Evolutionary conservation across 2,329 filamentous ascomycete genomes (phyloP), one percentile per base, ranked within the genome.

Genomic region (Cladosporium sp.): DNA sequence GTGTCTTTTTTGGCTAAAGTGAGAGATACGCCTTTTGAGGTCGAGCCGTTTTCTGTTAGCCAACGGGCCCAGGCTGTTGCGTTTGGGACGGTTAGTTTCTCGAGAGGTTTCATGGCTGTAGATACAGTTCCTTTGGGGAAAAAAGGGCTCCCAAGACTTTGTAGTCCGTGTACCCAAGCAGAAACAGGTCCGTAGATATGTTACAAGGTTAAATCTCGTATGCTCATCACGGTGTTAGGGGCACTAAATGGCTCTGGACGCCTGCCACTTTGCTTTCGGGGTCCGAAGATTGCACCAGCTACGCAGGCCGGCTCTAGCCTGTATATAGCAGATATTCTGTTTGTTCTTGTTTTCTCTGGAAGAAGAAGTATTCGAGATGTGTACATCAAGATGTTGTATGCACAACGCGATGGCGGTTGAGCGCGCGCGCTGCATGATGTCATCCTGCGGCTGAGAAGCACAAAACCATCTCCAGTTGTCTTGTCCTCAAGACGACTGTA

Each of bases 1-100:
- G 65, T 66, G 51, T 61, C 68, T 59, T 71, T 72, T 28, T 71
- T 73, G 10, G 71, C 71, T 6, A 73, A 44, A 0, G 68, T 70
- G 2, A 73, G 68, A 66, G 67, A 69, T 52, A 73, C 70, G 26
- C 71, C 71, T 11, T 34, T 24, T 4, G 59, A 67, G 14, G 38
- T 63, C 3, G 66, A 32, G 30, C 57, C 47, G 11, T 70, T 55
- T 4, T 55, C 55, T 4, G 54, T 14, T 2, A 73, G 67, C 71
- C 71, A 72, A 52, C 65, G 61, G 26, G 65, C 54, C 68, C 68
- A 73, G 14, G 66, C 60, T 4, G 68, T 41, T 21, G 66, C 61
- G 32, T 68, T 68, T 38, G 68, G 65, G 12, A 71, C 57, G 6
- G 67, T 70, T 32, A 73, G 66, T 2, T n/a, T 54, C 11, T 47